Evolutionary conservation across 148 eudicot genomes (phyloP), one percentile per base, ranked within the genome.

Genomic region (Rhododendron henanense): DNA sequence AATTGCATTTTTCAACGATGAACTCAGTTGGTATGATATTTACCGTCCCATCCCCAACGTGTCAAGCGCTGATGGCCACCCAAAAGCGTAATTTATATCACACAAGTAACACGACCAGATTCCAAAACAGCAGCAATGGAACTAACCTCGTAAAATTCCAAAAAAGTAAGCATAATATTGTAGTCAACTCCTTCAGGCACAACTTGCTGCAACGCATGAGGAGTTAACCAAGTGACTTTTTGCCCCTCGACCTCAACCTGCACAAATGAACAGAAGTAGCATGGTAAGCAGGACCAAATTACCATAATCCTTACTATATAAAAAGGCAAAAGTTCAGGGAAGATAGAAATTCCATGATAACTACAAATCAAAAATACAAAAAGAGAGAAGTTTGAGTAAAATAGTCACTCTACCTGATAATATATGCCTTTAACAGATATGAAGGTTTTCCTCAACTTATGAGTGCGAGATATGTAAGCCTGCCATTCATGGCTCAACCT

Each of bases 401-500:
- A 83, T 45, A 59, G 35, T 75, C 81, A n/a, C 35, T 2, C 9
- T 89, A 97, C 98, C 96, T 95, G 98, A 81, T 93, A 97, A 89
- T 97, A 97, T 76, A 95, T 95, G 86, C 99, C 99, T 91, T 97
- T 97, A 85, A 97, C 98, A 35, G 99, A 97, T 53, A 97, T 91
- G 81, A 94, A 97, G 6, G 94, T 93, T 86, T 95, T 97, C 84
- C 98, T 90, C 67, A 97, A 85, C 90, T 94, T 97, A 92, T 97
- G 98, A 77, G 96, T 93, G 48, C 98, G 95, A 10, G 98, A 87
- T 75, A 97, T 86, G 82, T 92, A 97, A 33, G 98, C 99, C 91
- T 93, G 98, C 98, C 98, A 97, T 83, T 97, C 98, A 87, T 95
- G 99, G 87, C 99, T 92, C 93, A 97, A 89, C 93, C 99, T 97